Percentiles rank a stretch among this genome's conserved stretches.
Evolutionary conservation across 2,329 filamentous ascomycete species (phyloP).

Genomic region (Trichoderma semiorbis): DNA sequence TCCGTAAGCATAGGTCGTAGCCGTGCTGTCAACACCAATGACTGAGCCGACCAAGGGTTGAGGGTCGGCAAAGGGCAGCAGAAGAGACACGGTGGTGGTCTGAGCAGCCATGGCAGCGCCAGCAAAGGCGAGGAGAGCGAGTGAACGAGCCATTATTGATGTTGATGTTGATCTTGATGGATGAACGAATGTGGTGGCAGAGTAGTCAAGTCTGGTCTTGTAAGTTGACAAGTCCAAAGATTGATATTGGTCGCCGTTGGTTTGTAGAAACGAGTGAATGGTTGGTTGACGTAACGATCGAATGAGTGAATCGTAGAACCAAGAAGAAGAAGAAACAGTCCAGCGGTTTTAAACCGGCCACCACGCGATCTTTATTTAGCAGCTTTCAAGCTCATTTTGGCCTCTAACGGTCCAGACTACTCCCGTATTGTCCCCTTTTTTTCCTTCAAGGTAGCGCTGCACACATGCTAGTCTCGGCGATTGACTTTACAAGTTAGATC

Average conservation of each 20-base stretch:
- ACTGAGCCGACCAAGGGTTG: slow-evolving; percentile 21
- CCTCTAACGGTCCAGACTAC: background rate
- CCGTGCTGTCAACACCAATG: slow-evolving; percentile 12
- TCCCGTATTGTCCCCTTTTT: background rate
- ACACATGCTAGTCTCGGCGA: slow-evolving; percentile 13
- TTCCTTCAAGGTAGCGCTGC: background rate
- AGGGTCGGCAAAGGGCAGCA: slow-evolving; percentile 27
- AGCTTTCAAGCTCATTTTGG: background rate
- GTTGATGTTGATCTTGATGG: background rate
- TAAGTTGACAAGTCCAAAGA: background rate
- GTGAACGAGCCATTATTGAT: slow-evolving; percentile 21
- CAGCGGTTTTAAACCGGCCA: background rate
- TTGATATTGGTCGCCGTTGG: background rate
- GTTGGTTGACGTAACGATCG: background rate
- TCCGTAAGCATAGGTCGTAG: slow-evolving; percentile 31
- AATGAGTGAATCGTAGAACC: background rate
- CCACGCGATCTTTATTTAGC: background rate
- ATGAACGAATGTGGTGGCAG: background rate
- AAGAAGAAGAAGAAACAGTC: background rate
- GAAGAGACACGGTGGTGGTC: slow-evolving; percentile 27
- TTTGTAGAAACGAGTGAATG: slow-evolving; percentile 1
- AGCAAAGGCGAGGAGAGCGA: slow-evolving; percentile 26
- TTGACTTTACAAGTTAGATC: slow-evolving; percentile 4
- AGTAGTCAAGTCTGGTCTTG: background rate
- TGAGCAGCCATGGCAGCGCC: slow-evolving; percentile 27